Evolutionary conservation across 352 stramenopile genomes (phyloP), one percentile per base, ranked within the genome.

Genomic region (Plasmopara viticola): DNA sequence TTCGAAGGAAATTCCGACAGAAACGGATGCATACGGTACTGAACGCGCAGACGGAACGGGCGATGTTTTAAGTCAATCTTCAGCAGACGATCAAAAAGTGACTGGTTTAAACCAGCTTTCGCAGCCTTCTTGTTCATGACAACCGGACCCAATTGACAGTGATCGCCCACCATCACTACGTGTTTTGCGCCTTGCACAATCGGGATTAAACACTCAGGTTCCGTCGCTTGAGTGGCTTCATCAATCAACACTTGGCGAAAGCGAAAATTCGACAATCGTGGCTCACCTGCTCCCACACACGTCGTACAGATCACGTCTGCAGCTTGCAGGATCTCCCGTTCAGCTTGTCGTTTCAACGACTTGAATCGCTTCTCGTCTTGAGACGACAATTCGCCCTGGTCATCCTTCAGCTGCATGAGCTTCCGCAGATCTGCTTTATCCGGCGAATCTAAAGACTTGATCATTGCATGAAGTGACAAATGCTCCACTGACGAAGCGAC

Each of bases 251-350:
- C 97, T 66, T 98, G 95, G 48, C 94, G 85, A 71, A 99, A 99
- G 25, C 94, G 86, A 64, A 98, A 98, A 62, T 98, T 98, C 44
- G 94, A 95, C 7, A 99, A 63, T n/a, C 97, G 90, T 7, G 93
- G 91, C 62, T 99, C 97, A 13, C 95, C 97, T 9, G 97, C 96
- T 48, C 96, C 95, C 5, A 98, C 95, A 74, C 97, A 99, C 9
- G 97, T 99, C 39, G 90, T 98, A 68, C 97, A 99, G 54, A 99
- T 99, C 5, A 99, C 97, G 66, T 99, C 96, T 0, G 97, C 97
- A 0, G 94, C 93, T 53, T 98, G 90, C 8, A 99, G 72, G 45
- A 99, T 96, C 54, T 98, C 92, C n/a, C 88, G 82, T 63, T 98
- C 95, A 0, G 93, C 84, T 29, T 97, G 67, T 54, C 78, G 80